A percentile compares a stretch with the other conserved stretches of the same genome.
Conservation (phyloP, 129 eudicot species). For the Centaurea solstitialis region DNA sequence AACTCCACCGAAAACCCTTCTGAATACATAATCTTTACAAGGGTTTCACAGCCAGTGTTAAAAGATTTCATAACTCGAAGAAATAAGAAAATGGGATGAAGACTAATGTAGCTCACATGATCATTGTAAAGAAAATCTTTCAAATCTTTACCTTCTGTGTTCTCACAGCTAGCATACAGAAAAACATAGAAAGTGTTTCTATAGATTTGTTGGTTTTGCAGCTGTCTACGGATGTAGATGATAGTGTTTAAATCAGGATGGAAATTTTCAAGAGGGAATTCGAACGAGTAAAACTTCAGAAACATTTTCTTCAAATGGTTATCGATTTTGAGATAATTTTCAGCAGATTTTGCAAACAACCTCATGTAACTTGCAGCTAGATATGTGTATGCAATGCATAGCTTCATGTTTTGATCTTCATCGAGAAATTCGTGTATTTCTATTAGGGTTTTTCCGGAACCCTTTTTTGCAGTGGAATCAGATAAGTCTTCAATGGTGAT, state of each 20-base stretch:
- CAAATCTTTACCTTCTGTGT: background rate
- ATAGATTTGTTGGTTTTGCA: background rate
- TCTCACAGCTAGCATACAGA: background rate
- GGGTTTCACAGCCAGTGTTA: background rate
- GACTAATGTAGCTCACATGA: background rate
- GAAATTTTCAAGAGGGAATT: background rate
- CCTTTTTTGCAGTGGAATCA: no score
- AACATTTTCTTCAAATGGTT: background rate
- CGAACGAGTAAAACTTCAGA: background rate
- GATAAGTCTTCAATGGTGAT: background rate
- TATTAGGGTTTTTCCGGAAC: no score
- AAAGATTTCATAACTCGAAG: background rate
- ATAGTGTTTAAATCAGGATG: background rate
- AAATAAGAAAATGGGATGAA: background rate
- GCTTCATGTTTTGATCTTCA: background rate
- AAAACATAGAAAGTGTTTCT: background rate
- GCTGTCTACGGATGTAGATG: background rate
- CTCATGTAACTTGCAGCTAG: background rate
- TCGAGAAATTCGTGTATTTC: no score
- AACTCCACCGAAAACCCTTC: background rate
- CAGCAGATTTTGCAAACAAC: background rate
- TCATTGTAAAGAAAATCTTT: background rate
- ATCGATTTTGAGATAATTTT: background rate
- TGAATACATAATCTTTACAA: background rate
- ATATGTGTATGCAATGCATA: background rate